Percentiles rank a stretch among this genome's conserved stretches.
phyloP scores from a whole-genome alignment of 345 rosid genomes.

The Capsella bursapastoris region DNA sequence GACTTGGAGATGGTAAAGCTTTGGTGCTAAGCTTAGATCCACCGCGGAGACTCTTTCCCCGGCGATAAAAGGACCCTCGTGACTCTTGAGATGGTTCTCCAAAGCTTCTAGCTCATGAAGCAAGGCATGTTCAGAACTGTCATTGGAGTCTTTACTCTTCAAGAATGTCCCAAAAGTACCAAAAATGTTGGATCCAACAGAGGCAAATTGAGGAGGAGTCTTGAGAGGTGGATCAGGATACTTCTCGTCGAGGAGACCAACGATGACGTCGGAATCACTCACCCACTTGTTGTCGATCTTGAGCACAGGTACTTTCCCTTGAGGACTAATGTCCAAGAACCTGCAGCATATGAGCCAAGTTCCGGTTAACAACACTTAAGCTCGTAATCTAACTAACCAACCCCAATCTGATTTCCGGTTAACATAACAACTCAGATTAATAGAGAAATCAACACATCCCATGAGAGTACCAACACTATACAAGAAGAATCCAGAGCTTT shows the following conservation, averaged over 20 bases:
- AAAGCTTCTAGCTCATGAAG: conserved; percentile 75
- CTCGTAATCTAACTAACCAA: background rate
- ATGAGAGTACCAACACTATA: background rate
- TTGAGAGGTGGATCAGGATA: conserved; percentile 75
- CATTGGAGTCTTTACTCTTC: conserved; percentile 87
- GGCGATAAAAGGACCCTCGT: conserved; percentile 82
- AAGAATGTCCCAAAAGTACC: conserved; percentile 61
- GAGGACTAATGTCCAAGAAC: conserved; percentile 81
- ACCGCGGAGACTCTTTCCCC: conserved; percentile 75
- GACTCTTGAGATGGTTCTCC: conserved; percentile 79
- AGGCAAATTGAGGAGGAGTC: conserved; percentile 66
- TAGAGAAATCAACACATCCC: background rate
- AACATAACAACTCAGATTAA: background rate
- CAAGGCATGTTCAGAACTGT: conserved; percentile 79
- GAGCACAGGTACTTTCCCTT: conserved; percentile 80
- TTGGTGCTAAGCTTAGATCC: conserved; percentile 89
- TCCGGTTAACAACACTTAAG: conserved; percentile 3
- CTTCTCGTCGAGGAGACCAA: conserved; percentile 78
- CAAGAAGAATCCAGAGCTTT: background rate
- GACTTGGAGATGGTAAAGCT: conserved; percentile 83
- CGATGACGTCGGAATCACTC: conserved; percentile 84
- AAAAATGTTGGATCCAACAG: conserved; percentile 80
- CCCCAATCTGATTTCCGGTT: conserved; percentile 23
- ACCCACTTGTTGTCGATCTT: conserved; percentile 87
- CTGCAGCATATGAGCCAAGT: conserved; percentile 41